These are phyloP conservation scores for Neofusicoccum umdonicola DNA, from an alignment of 2,329 filamentous ascomycete species.

Conservation along the genomic window DNA sequence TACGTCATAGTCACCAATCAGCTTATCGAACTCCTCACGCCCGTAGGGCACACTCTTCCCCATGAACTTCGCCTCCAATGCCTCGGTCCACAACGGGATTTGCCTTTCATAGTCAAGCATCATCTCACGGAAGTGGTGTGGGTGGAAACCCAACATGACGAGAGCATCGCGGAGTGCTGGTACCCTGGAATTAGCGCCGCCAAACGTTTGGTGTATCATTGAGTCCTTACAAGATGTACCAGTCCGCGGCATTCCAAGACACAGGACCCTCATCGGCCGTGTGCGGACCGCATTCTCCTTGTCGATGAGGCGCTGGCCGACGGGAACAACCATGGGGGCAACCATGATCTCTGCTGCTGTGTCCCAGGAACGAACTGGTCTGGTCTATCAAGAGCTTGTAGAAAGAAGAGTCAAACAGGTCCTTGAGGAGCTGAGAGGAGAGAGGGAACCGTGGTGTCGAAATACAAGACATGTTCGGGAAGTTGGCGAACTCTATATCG, in stretches of 20 bases:
- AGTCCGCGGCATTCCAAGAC: no score
- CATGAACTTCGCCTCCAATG: constrained; percentile 35
- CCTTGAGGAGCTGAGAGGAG: neutral
- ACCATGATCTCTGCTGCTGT: neutral
- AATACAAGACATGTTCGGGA: neutral
- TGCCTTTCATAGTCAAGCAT: neutral
- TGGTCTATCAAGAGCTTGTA: neutral
- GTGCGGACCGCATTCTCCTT: neutral
- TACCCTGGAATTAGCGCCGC: no score
- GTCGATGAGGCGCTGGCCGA: neutral
- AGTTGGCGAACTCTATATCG: neutral
- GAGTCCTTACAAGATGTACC: no score
- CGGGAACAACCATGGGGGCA: neutral
- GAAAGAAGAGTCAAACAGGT: neutral
- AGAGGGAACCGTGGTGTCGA: neutral
- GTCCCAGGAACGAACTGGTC: neutral
- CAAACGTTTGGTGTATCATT: no score
- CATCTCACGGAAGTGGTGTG: neutral
- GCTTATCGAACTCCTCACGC: constrained; percentile 33
- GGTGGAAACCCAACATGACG: neutral
- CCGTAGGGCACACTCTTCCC: constrained; percentile 25
- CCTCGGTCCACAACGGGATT: constrained; percentile 31
- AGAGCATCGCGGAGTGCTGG: no score
- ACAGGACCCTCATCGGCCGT: neutral
- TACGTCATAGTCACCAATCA: constrained; percentile 30